Evolutionary conservation across 768 basidiomycete species (phyloP), one percentile per base, ranked within the genome.

Genomic region (Hemileccinum impolitum): DNA sequence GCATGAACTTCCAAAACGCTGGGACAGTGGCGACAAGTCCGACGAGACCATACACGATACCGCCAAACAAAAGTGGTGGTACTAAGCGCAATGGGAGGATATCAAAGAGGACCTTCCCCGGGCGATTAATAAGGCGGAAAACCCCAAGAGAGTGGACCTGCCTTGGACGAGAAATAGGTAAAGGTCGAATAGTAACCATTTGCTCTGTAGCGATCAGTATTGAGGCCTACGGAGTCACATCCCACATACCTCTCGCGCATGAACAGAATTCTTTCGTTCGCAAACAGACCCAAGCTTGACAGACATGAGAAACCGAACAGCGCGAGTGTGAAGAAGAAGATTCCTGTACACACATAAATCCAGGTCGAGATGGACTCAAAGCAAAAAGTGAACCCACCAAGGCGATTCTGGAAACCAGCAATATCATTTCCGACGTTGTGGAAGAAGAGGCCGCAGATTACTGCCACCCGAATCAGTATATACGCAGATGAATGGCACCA

Each of bases 171-270:
- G 68, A 98, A 98, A 75, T 98, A 99, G 9, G 94, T 94, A 63
- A 94, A 85, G 1, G 96, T 87, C 0, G 93, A 90, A 67, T 99
- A 99, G 69, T 99, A 99, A 12, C 96, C 96, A 58, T 99, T 99
- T 2, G 94, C 84, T 55, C 93, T 94, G 65, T 35, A 46, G 12
- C 18, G 37, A 42, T 63, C 30, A 47, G 19, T 23, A 30, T 12
- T 31, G 2, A 43, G 8, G 36, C 9, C 14, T 25, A 34, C 30
- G 37, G 15, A 23, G 18, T 36, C 23, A 17, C 4, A 47, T 35
- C 18, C 25, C 2, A 60, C 77, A 37, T 54, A 94, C 90, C 95
- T 78, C 69, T 99, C 96, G n/a, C 96, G 85, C 83, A 97, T 97
- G 73, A 98, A 99, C 42, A 99, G 70, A 50, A 98, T 85, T 38